These are phyloP conservation scores for Xylariales sp. DNA, from an alignment of 2,329 filamentous ascomycete genomes.

Conservation along the genomic window DNA sequence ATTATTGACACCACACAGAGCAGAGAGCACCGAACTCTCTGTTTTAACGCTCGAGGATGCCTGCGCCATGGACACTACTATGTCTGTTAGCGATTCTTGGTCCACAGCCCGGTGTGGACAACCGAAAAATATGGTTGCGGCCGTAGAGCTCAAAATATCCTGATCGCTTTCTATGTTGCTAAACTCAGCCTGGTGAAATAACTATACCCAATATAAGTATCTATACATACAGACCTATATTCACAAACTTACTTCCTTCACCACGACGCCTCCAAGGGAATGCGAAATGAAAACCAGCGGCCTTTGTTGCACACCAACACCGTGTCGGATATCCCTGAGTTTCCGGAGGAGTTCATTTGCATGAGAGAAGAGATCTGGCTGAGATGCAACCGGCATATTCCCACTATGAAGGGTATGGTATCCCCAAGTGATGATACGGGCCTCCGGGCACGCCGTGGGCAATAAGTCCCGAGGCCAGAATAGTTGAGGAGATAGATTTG, in stretches of 20 bases:
- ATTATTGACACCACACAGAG: constrained; percentile 30
- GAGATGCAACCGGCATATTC: constrained; percentile 14
- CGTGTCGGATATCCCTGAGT: constrained; percentile 16
- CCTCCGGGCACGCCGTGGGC: constrained; percentile 25
- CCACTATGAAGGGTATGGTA: constrained; percentile 31
- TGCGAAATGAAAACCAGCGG: constrained; percentile 35
- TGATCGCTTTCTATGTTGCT: constrained; percentile 12
- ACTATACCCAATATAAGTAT: constrained; percentile 26
- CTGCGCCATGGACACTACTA: constrained; percentile 26
- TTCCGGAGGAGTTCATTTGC: constrained; percentile 29
- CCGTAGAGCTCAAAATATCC: constrained; percentile 30
- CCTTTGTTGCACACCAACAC: constrained; percentile 10
- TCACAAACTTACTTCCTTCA: constrained; percentile 32
- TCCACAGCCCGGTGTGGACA: constrained; percentile 28
- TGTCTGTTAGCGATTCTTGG: constrained; percentile 12
- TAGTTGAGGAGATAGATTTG: background rate
- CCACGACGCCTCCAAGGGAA: constrained; percentile 32
- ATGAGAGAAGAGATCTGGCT: constrained; percentile 32
- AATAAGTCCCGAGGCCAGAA: constrained; percentile 37
- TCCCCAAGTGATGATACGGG: constrained; percentile 35
- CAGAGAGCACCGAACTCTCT: constrained; percentile 19
- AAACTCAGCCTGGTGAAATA: constrained; percentile 29
- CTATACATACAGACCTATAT: background rate
- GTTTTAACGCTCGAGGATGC: constrained; percentile 8
- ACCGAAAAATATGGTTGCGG: constrained; percentile 33